Base-by-base conservation (phyloP, 116 monocot species). In the Dioscorea cayenensis region DNA sequence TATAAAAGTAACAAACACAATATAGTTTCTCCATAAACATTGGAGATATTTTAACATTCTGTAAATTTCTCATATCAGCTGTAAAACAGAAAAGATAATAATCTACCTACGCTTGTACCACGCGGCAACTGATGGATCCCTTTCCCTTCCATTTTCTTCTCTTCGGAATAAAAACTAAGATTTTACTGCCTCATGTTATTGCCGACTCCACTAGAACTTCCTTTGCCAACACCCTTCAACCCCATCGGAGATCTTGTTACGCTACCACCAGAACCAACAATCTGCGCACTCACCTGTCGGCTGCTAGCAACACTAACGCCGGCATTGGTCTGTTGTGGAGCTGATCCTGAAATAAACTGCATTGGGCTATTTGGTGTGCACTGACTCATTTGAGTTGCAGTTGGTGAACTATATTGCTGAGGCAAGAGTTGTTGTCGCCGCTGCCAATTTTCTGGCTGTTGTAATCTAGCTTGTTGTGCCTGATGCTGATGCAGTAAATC, bases 221-320 rank as follows among this genome's bases (percentile, higher is more conserved):
- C 55, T 55, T 55, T 55, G 16, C n/a, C n/a, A n/a, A 55, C n/a
- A n/a, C 55, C 12, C n/a, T 55, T 11, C 18, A 19, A n/a, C n/a
- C 17, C 17, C 55, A 55, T 55, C 5, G 55, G 70, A 6, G 66
- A 60, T 21, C 75, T 75, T 29, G 66, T 67, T 60, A 66, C 18
- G 51, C 66, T 67, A 36, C 51, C 71, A 60, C 64, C 69, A 66
- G 66, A 71, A 5, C 58, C 71, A 66, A 38, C 35, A 5, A 65
- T 75, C 23, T 66, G 61, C 16, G 66, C 38, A 32, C 71, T 71
- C 38, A 75, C 32, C 12, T 70, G 74, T 38, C 70, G 80, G 66
- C 65, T 75, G 27, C 60, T n/a, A 28, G 32, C 51, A 32, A 51
- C 51, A 63, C 19, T 50, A 35, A 51, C 23, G 21, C 55, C 28